Evolutionary conservation across 768 basidiomycete species (phyloP).

Genomic region (Naganishia friedmannii): DNA sequence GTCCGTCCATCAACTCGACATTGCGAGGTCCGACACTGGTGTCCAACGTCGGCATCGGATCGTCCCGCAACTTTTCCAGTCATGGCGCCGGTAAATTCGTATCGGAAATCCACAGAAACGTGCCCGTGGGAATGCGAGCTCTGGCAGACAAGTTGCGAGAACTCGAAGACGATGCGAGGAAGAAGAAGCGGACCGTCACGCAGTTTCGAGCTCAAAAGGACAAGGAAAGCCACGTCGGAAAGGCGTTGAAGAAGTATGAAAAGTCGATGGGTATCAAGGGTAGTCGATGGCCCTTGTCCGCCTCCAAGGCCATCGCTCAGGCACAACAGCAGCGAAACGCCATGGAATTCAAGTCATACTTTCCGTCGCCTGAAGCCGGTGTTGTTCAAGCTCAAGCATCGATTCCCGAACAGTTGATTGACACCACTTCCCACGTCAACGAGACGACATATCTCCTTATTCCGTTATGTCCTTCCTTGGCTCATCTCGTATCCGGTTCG

Average conservation of each 20-base stretch:
- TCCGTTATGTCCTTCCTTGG: slow-evolving; percentile 18
- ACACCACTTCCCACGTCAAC: background rate
- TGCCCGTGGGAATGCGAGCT: slow-evolving; percentile 26
- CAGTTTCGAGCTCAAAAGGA: background rate
- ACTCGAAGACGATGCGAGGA: background rate
- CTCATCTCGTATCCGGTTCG: slow-evolving; percentile 22
- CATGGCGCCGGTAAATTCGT: slow-evolving; percentile 21
- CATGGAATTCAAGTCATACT: slow-evolving; percentile 18
- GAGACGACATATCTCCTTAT: slow-evolving; percentile 28
- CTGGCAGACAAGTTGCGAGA: slow-evolving; percentile 26
- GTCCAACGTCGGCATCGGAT: slow-evolving; percentile 18
- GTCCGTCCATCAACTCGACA: background rate
- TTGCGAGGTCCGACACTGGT: slow-evolving; percentile 20
- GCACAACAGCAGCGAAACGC: background rate
- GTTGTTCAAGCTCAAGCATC: background rate
- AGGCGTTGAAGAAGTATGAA: slow-evolving; percentile 24
- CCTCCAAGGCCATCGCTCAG: background rate
- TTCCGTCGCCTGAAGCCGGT: background rate
- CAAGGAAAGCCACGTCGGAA: slow-evolving; percentile 1
- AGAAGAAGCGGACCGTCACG: slow-evolving; percentile 1
- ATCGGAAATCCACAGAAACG: slow-evolving; percentile 14
- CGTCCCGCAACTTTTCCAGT: slow-evolving; percentile 25
- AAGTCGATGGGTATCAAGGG: slow-evolving; percentile 24
- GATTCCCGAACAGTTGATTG: background rate
- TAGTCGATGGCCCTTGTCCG: background rate